Evolutionary conservation across 768 basidiomycete species (phyloP), one percentile per base, ranked within the genome.

Genomic region (Psilocybe azurescens): DNA sequence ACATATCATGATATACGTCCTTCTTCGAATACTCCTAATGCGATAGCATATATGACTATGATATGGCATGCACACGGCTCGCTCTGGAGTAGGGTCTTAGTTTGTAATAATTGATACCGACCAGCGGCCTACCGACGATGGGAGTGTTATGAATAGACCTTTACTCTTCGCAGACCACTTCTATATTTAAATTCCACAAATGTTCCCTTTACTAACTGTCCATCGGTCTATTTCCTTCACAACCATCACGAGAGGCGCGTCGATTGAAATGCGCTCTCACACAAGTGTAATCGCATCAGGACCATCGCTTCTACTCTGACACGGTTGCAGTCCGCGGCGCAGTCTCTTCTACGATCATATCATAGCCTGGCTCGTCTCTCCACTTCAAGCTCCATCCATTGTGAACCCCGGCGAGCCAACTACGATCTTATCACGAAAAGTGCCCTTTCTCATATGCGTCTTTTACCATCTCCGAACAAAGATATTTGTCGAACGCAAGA

Each of bases 211-310:
- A 32, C 52, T 38, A 51, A 55, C 53, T 49, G 53, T 18, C 28
- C 32, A 46, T 55, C 38, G 62, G 57, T 47, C 58, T 50, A 33
- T 50, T 54, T 28, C 57, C 62, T 55, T 63, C 57, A 33, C 57
- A 29, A 63, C 62, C 62, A 59, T 63, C 62, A 63, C n/a, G 41
- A 20, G 18, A 58, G 32, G 46, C 50, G 51, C 41, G 33, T 48
- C 46, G n/a, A 20, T 52, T 52, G 14, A 47, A 58, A 49, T 47
- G 53, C 56, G 51, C 56, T 48, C 58, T 47, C 50, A 58, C 51
- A 53, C 44, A 46, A 56, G 41, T 44, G 53, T 47, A 44, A 56
- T 13, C 32, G 41, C 28, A 44, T 29, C 50, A 49, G 48, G 18
- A 49, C 30, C 30, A 24, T 44, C 53, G 36, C 53, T 41, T 55